Base-by-base conservation (phyloP, 2,329 filamentous ascomycete species). In the Penicillium janthinellum region DNA sequence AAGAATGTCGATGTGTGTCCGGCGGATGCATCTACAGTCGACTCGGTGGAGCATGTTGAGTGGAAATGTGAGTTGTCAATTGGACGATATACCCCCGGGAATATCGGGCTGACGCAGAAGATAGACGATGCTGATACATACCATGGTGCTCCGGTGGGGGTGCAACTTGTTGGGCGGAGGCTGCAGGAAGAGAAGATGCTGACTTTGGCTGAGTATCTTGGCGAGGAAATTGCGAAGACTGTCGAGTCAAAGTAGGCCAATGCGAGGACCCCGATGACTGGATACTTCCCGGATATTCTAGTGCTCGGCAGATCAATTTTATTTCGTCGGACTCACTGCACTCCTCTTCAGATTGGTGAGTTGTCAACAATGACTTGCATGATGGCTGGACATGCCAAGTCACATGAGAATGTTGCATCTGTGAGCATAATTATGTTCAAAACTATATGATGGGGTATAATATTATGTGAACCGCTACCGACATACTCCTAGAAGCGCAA, bases 151-250 rank as follows among this genome's bases (percentile, higher is more conserved):
- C 80, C 80, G 10, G 81, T 83, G 4, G 77, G 76, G 4, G 59
- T 83, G 10, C 81, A 84, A 65, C 66, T 84, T 35, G 73, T 84
- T 6, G 80, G 76, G 5, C 73, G 82, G n/a, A 76, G 80, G 44
- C 77, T 81, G 54, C 77, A 83, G 56, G 82, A 84, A 65, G 82
- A 84, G 70, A 84, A 82, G 65, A 75, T 82, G 45, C 68, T 81
- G 57, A 76, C 76, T 0, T 67, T 82, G 58, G 78, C 77, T 1
- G 78, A 81, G 57, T 76, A 80, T 61, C 62, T 80, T 35, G 70
- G 72, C 1, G 61, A 62, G 7, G 65, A 67, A 45, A 59, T 70
- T 55, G 54, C 59, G 25, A 48, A 15, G 31, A 49, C 54, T 12
- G 60, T 20, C 7, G 28, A 22, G 45, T 17, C n/a, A 4, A 14